phyloP scores from a whole-genome alignment of 169 alveolate species.

The Plasmodium inui region DNA sequence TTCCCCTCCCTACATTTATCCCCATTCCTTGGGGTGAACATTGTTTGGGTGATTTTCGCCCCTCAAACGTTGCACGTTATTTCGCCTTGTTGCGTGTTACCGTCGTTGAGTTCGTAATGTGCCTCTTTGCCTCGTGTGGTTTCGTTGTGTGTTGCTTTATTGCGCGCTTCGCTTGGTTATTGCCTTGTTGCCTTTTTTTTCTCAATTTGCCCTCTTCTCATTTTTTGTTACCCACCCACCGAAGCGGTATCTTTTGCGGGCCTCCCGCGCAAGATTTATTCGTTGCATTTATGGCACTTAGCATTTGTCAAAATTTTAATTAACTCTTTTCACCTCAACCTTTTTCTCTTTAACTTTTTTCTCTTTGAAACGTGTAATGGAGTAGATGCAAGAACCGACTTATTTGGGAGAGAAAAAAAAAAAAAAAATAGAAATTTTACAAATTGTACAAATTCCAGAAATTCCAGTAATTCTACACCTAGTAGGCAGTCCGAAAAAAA shows the following conservation, averaged over 20 bases:
- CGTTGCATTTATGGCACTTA: neutral
- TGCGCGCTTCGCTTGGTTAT: neutral
- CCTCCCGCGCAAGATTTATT: neutral
- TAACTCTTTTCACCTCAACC: neutral
- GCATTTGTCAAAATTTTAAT: neutral
- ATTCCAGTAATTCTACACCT: neutral
- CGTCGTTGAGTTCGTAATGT: neutral
- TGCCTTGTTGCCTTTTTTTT: neutral
- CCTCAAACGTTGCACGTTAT: neutral
- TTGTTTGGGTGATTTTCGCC: neutral
- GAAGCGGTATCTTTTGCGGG: neutral
- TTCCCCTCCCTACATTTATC: neutral
- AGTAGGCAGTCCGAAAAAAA: neutral
- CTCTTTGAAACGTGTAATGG: neutral
- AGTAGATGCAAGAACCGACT: neutral
- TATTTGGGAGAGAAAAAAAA: neutral
- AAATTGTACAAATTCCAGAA: neutral
- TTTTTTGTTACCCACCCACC: neutral
- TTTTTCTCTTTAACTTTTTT: neutral
- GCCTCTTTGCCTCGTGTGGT: too few species aligned
- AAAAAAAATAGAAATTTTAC: neutral
- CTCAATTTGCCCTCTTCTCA: neutral
- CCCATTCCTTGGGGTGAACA: neutral
- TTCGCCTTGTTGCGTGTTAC: neutral
- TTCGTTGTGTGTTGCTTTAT: neutral